Base-by-base conservation (phyloP, 202 grass and related monocot genomes). In the Musa balbisiana region DNA sequence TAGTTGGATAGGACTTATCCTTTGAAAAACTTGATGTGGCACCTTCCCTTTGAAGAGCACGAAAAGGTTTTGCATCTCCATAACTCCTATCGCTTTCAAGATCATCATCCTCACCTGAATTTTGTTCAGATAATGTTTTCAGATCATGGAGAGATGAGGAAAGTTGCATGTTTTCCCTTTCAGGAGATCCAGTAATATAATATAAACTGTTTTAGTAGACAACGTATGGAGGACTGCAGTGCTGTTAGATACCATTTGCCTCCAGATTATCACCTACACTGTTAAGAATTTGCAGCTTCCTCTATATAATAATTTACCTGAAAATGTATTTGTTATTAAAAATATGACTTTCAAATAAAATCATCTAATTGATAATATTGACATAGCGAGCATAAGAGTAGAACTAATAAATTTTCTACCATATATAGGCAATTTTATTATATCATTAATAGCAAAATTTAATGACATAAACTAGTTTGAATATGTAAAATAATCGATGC, bases 81-180 rank as follows among this genome's bases (percentile, higher is more conserved):
- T 79, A 84, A 70, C 68, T 83, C 80, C 82, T 74, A 80, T 87
- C 85, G 62, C 73, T 87, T 69, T 85, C 85, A 80, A 87, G 77
- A 52, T 81, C 87, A 71, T 80, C 83, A 77, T 81, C 81, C 73
- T 94, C 91, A 80, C 78, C 80, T 74, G 76, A 83, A 74, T 98
- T 82, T 63, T 79, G 75, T 91, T 84, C 84, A 69, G 87, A 85
- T 67, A 86, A 93, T 55, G 91, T 88, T 3, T 91, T 89, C 68
- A 98, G 64, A 84, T 98, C 95, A 90, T 94, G 88, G 49, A 91
- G 86, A 71, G 95, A 94, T 19, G 85, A 85, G 9, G 95, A 98
- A 81, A 91, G 79, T 78, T 91, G 89, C 95, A 98, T 94, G 72
- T 58, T 72, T 74, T 71, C 62, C 43, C 21, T 16, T 77, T 62